A percentile compares a stretch with the other conserved stretches of the same genome.
Evolutionary conservation across 768 basidiomycete species (phyloP).

Genomic region (Kwoniella botswanensis): DNA sequence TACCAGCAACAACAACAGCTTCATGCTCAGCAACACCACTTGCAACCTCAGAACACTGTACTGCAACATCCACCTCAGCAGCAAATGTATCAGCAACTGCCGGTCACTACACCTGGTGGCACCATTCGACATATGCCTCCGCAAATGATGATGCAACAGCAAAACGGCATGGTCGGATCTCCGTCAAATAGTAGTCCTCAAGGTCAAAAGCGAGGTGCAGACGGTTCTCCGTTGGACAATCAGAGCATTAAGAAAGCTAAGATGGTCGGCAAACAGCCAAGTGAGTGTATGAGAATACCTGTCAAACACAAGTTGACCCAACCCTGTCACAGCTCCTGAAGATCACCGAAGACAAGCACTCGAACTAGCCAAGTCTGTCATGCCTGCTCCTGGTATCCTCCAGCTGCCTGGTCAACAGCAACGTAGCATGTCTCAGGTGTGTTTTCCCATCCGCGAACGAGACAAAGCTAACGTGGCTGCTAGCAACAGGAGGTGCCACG

Average conservation of each 20-base stretch:
- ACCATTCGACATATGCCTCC: conserved; percentile 5
- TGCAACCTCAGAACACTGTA: conserved; percentile 10
- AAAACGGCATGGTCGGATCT: conserved; percentile 8
- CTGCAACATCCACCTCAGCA: conserved; percentile 6
- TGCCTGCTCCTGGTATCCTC: conserved; percentile 9
- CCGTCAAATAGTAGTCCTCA: conserved; percentile 7
- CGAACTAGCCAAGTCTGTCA: conserved; percentile 29
- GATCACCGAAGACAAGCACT: conserved; percentile 37
- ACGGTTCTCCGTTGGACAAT: conserved; percentile 9
- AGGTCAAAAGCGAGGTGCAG: conserved; percentile 29
- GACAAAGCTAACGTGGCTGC: neutral
- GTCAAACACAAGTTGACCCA: neutral
- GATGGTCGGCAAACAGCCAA: conserved; percentile 30
- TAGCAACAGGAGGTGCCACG: conserved; percentile 18
- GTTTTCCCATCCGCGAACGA: neutral
- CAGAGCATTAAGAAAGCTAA: conserved; percentile 21
- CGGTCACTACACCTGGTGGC: conserved; percentile 16
- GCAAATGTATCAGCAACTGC: conserved; percentile 12
- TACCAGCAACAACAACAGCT: conserved; percentile 25
- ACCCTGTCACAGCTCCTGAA: conserved; percentile 26
- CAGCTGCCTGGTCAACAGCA: conserved; percentile 18
- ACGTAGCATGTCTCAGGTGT: conserved; percentile 25
- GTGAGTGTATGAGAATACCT: conserved; percentile 18
- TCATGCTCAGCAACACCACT: conserved; percentile 15
- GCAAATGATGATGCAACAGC: conserved; percentile 16